phyloP scores from a whole-genome alignment of 2,329 filamentous ascomycete genomes.

The Exophiala lecanii-corni region DNA sequence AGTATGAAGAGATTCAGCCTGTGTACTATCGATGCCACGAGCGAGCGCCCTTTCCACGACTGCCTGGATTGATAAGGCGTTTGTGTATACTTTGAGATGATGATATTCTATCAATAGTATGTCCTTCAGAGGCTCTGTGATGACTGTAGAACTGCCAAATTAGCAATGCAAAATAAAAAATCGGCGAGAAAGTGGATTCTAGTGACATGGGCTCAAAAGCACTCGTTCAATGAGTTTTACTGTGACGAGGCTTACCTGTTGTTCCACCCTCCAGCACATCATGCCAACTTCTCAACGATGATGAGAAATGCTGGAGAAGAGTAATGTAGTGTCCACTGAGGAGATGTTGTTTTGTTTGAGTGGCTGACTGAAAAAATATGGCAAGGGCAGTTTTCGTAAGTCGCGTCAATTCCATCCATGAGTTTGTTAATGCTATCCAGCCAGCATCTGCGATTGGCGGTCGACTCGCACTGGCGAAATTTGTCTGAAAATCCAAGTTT shows the following conservation, averaged over 20 bases:
- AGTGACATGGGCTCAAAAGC: too few species aligned
- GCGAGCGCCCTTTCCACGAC: slow-evolving; percentile 47
- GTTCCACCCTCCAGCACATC: slow-evolving; percentile 8
- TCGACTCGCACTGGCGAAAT: slow-evolving; percentile 34
- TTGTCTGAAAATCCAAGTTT: slow-evolving; percentile 35
- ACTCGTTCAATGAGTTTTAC: too few species aligned
- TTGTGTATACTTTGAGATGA: slow-evolving; percentile 32
- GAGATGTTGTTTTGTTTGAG: slow-evolving; percentile 38
- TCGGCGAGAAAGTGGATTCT: too few species aligned
- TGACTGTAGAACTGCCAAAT: background rate
- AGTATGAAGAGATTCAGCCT: background rate
- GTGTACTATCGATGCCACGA: background rate
- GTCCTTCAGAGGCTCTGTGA: background rate
- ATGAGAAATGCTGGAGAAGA: slow-evolving; percentile 44
- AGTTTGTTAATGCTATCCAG: slow-evolving; percentile 50
- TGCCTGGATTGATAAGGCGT: slow-evolving; percentile 51
- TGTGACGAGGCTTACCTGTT: too few species aligned
- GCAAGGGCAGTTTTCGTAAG: slow-evolving; percentile 50
- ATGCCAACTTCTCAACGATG: slow-evolving; percentile 37
- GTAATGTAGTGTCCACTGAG: slow-evolving; percentile 49
- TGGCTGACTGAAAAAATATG: slow-evolving; percentile 47
- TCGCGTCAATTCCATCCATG: slow-evolving; percentile 47
- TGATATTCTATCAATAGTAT: background rate
- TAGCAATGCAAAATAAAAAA: too few species aligned
- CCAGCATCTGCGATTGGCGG: slow-evolving; percentile 36